These are phyloP conservation scores for Fusarium foetens DNA, from an alignment of 2,329 filamentous ascomycete genomes.

Conservation along the genomic window DNA sequence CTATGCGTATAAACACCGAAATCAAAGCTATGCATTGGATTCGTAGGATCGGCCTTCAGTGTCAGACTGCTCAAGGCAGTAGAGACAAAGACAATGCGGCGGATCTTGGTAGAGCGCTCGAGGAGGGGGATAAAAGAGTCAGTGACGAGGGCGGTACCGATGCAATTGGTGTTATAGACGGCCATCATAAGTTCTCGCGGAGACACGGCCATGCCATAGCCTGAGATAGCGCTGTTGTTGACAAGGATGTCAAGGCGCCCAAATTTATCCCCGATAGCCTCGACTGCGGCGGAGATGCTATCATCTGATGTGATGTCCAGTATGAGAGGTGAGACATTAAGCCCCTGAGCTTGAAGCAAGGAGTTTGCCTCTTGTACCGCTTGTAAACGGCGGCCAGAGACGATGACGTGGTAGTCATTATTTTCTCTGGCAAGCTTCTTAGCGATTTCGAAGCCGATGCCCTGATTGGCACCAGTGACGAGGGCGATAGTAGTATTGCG, in stretches of 20 bases:
- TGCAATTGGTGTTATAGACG: conserved; percentile 30
- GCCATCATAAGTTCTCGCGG: conserved; percentile 23
- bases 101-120: conserved; percentile 9
- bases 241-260: conserved; percentile 28
- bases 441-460: conserved; percentile 18
- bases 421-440: conserved; percentile 24
- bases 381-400: conserved; percentile 15
- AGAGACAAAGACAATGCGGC: conserved; percentile 31
- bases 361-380: conserved; percentile 14
- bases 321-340: conserved; percentile 17
- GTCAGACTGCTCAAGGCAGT: conserved; percentile 24
- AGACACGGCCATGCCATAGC: background rate
- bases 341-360: conserved; percentile 12
- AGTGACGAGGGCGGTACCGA: conserved; percentile 30
- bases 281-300: conserved; percentile 18
- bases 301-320: conserved; percentile 29
- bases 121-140: conserved; percentile 26
- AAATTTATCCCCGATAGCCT: conserved; percentile 3
- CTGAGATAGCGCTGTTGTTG: conserved; percentile 32
- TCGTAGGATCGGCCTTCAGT: conserved; percentile 15
- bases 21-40: background rate
- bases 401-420: conserved; percentile 18
- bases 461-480: conserved; percentile 27
- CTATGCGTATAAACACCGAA: conserved; percentile 26
- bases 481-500: conserved; percentile 17